phyloP scores from a whole-genome alignment of 1,284 basidiomycete genomes.

The Flammula alnicola region DNA sequence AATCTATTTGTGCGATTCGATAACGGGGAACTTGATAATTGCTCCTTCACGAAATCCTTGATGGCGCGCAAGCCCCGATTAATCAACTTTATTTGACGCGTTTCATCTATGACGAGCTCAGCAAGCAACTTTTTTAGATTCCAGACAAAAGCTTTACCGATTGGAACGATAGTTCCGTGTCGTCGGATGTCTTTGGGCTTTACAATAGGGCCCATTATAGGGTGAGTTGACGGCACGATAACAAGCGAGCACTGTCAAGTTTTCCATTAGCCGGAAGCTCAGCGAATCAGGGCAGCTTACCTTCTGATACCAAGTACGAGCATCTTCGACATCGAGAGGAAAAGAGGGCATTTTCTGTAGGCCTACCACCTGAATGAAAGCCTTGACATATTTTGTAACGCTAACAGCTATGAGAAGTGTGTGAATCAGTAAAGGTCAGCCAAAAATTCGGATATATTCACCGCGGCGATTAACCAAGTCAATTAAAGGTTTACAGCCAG shows the following conservation, averaged over 20 bases:
- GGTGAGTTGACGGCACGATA: conserved; percentile 62
- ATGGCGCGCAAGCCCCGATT: conserved; percentile 65
- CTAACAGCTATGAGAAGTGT: conserved; percentile 14
- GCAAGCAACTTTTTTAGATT: conserved; percentile 9
- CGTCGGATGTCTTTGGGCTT: conserved; percentile 55
- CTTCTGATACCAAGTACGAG: conserved; percentile 68
- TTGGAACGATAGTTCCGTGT: conserved; percentile 62
- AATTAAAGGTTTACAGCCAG: conserved; percentile 78
- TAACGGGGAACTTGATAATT: conserved; percentile 27
- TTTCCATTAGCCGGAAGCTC: conserved; percentile 1
- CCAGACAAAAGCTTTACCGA: conserved; percentile 45
- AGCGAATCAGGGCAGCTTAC: conserved; percentile 37
- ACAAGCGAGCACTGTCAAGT: conserved; percentile 67
- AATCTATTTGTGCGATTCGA: conserved; percentile 23
- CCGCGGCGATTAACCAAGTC: conserved; percentile 74
- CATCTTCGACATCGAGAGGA: conserved; percentile 54
- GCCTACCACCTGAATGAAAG: conserved; percentile 80
- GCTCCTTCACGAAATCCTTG: conserved; percentile 50
- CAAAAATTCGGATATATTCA: conserved; percentile 38
- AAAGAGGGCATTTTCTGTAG: conserved; percentile 59
- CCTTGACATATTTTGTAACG: conserved; percentile 66
- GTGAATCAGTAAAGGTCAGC: not conserved
- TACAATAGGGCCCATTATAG: conserved; percentile 50
- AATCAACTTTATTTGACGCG: conserved; percentile 65
- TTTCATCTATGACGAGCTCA: conserved; percentile 49